Conservation (phyloP, 2,329 filamentous ascomycete species). For the Aspergillus piperis region DNA sequence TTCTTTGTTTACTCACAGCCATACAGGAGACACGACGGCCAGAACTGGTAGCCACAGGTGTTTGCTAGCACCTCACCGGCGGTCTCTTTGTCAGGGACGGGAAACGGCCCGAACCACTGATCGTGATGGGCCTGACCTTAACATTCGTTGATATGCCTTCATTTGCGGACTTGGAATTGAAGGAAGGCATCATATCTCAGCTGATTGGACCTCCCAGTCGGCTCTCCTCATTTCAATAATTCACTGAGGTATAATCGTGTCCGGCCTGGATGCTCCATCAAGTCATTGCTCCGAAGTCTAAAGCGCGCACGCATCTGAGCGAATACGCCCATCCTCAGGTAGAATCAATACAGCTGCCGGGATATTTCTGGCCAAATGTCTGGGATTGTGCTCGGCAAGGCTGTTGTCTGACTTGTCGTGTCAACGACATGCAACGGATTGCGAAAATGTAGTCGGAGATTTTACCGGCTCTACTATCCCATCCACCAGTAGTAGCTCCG, state of each 20-base stretch:
- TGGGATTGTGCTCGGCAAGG: constrained; percentile 4
- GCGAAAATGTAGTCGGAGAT: neutral
- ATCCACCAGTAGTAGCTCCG: constrained; percentile 19
- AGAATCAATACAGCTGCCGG: constrained; percentile 17
- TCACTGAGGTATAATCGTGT: no score
- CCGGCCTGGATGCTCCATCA: no score
- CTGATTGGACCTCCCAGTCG: no score
- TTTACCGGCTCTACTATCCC: constrained; percentile 15
- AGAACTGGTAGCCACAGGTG: neutral
- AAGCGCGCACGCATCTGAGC: constrained; percentile 15
- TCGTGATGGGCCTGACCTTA: constrained; percentile 26
- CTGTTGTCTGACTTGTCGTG: neutral
- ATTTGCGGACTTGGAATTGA: no score
- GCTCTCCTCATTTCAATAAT: no score
- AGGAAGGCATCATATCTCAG: no score
- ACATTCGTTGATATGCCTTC: neutral
- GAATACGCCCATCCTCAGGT: constrained; percentile 13
- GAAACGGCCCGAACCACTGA: constrained; percentile 27
- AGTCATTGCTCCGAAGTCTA: no score
- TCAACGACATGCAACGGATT: constrained; percentile 1
- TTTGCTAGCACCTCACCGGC: constrained; percentile 18
- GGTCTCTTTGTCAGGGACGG: constrained; percentile 22
- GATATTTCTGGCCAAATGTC: constrained; percentile 20
- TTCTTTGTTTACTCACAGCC: constrained; percentile 21
- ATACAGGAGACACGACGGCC: constrained; percentile 22